These are phyloP conservation scores for Cytospora piceae DNA, from an alignment of 2,329 filamentous ascomycete species.

Conservation along the genomic window DNA sequence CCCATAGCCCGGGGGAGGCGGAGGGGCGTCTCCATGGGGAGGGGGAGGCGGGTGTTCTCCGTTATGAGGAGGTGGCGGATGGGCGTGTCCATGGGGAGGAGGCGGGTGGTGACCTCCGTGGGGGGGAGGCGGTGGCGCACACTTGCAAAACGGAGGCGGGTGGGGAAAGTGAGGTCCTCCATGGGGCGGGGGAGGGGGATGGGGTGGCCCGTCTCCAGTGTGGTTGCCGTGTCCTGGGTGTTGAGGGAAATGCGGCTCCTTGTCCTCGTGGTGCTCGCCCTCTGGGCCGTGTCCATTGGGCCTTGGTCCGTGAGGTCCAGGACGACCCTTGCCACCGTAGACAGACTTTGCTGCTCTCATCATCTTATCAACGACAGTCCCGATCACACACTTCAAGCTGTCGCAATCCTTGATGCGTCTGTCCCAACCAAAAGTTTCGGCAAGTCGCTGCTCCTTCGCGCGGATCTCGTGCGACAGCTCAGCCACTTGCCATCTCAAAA, in stretches of 20 bases:
- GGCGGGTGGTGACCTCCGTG: conserved; percentile 21
- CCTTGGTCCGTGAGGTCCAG: conserved; percentile 28
- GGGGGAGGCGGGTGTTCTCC: conserved; percentile 29
- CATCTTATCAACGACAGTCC: conserved; percentile 44
- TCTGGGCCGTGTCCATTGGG: conserved; percentile 34
- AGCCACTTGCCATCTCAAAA: conserved; percentile 46
- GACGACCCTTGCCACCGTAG: conserved; percentile 36
- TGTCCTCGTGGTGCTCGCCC: conserved; percentile 31
- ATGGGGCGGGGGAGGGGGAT: conserved; percentile 33
- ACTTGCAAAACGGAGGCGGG: conserved; percentile 38
- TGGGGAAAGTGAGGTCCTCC: conserved; percentile 33
- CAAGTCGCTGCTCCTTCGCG: conserved; percentile 47
- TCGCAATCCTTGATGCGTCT: conserved; percentile 42
- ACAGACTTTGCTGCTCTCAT: conserved; percentile 42
- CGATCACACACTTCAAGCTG: conserved; percentile 48
- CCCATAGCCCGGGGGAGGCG: neutral
- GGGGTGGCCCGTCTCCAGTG: conserved; percentile 35
- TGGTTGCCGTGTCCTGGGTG: conserved; percentile 30
- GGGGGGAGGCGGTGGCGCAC: conserved; percentile 34
- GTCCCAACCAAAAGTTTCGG: conserved; percentile 40
- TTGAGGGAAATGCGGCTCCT: conserved; percentile 32
- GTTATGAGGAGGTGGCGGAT: conserved; percentile 15
- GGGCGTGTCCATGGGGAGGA: conserved; percentile 28
- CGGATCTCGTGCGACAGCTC: conserved; percentile 48
- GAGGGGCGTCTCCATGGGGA: neutral